Evolutionary conservation across 352 stramenopile genomes (phyloP).

Genomic region (Globisporangium recalcitrans): DNA sequence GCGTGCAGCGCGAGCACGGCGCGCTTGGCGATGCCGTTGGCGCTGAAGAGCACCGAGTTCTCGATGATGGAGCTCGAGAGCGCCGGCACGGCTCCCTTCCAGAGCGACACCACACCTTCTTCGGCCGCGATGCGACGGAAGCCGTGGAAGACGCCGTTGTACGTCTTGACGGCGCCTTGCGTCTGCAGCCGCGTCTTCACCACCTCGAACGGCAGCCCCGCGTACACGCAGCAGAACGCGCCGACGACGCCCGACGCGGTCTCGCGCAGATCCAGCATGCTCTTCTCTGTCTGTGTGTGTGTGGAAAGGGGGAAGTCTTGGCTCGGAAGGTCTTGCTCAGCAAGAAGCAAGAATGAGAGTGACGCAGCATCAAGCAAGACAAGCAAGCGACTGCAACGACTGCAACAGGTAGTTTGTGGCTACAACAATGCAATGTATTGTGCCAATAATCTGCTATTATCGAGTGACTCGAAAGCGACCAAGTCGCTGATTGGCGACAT

Average conservation of each 20-base stretch:
- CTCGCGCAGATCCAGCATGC: constrained; percentile 73
- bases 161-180: constrained; percentile 49
- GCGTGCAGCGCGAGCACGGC: constrained; percentile 54
- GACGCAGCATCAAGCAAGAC: neutral
- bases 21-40: constrained; percentile 76
- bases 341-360: neutral
- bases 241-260: constrained; percentile 69
- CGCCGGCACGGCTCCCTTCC: constrained; percentile 83
- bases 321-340: neutral
- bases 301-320: too few species aligned
- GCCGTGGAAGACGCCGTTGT: constrained; percentile 58
- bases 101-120: constrained; percentile 72
- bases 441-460: too few species aligned
- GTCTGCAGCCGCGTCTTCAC: constrained; percentile 86
- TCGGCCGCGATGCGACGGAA: constrained; percentile 69
- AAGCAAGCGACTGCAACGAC: neutral
- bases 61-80: constrained; percentile 87
- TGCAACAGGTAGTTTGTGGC: neutral
- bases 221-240: constrained; percentile 81
- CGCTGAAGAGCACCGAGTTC: constrained; percentile 88
- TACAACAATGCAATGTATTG: neutral
- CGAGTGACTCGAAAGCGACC: neutral
- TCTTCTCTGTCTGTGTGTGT: neutral
- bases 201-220: constrained; percentile 84
- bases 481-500: too few species aligned